Base-by-base conservation (phyloP, 1,139 yeast species). In the Hyphopichia wangnamkhiaoensis region DNA sequence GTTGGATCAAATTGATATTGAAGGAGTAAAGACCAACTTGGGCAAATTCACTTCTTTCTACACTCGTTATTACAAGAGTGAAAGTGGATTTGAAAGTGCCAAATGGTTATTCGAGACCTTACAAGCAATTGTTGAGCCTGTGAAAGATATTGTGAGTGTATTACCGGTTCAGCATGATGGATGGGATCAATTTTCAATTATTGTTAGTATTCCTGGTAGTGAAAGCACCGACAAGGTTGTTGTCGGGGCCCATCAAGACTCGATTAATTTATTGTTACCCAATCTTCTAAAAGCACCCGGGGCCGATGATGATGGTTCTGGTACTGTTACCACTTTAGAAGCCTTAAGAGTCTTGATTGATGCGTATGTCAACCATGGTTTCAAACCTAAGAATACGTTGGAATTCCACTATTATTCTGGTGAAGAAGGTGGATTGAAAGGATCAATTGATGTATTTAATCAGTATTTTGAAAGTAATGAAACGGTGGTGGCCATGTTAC, bases 371-470 rank as follows among this genome's bases (percentile, higher is more conserved):
- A 42, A 54, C 10, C 79, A 74, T 0, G 43, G 46, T 0, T 73
- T 79, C 49, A 55, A 62, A 41, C 91, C 93, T 3, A 66, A 74
- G 42, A 87, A 89, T 60, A 80, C 95, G 0, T 64, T 91, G 21
- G 96, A 91, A 59, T 90, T 93, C 68, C 98, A 91, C 61, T 93
- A 89, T 73, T 91, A 89, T 63, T 80, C 95, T 31, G 98, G 96
- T 2, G 98, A 91, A 66, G 98, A 91, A 69, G 91, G 89, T 43
- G 98, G 98, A 0, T 69, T 89, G 41, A 70, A 88, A 40, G 98
- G 98, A 0, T 88, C 96, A 4, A 76, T 80, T 48, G 95, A 88
- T 44, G 79, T 91, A 9, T 87, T 87, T 59, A 63, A 77, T 15
- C 63, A 70, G 23, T 86, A 86, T 54, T 60, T 72, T 18, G 54